phyloP scores from a whole-genome alignment of 495 filamentous ascomycete species.

The Neurospora sp. region DNA sequence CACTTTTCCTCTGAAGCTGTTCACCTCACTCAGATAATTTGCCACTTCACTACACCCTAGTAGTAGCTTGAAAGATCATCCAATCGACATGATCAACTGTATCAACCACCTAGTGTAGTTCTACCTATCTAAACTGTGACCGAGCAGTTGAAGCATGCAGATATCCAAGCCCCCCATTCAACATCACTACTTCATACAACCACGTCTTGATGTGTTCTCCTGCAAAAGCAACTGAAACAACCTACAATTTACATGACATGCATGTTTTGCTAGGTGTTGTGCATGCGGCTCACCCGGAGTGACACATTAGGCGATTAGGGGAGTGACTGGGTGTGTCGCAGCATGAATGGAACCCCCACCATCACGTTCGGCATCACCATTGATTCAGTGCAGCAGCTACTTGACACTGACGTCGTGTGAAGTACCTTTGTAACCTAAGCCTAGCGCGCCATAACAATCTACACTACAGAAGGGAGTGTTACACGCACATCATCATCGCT shows the following conservation, averaged over 20 bases:
- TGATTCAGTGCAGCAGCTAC: not conserved
- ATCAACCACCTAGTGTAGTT: not conserved
- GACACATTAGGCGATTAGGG: not conserved
- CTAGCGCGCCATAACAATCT: not conserved
- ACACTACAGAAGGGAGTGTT: not conserved
- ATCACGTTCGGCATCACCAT: not conserved
- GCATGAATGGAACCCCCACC: not conserved
- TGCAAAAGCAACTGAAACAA: not conserved
- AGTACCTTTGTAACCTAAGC: not conserved
- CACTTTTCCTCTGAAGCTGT: not conserved
- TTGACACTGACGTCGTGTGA: not conserved
- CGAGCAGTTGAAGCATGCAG: not conserved
- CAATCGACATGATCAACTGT: not conserved
- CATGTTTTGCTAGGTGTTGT: not conserved
- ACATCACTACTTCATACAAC: not conserved
- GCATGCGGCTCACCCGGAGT: not conserved
- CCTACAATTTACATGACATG: not conserved
- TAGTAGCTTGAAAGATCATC: not conserved
- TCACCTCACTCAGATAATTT: not conserved
- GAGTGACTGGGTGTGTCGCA: not conserved
- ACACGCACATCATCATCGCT: not conserved
- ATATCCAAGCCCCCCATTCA: not conserved
- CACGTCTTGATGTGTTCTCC: not conserved
- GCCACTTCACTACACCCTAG: not conserved
- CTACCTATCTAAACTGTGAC: not conserved